Evolutionary conservation across 192 early-diverging fungal species (phyloP).

Genomic region (Radiomyces spectabilis): DNA sequence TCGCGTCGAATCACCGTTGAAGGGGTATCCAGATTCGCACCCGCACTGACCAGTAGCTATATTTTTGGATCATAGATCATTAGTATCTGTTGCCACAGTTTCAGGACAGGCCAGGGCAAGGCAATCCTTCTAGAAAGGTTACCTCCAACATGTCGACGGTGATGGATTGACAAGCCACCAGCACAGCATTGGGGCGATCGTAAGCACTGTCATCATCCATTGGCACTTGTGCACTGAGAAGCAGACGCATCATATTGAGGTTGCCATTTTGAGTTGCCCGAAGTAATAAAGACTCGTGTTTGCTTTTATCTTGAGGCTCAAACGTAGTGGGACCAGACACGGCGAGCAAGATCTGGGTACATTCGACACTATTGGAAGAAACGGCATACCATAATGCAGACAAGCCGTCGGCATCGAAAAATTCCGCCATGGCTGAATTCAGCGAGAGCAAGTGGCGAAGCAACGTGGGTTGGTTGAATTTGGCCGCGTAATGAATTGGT

Average conservation of each 20-base stretch:
- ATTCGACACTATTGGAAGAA: conserved; percentile 3
- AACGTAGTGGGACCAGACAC: too few relatives aligned
- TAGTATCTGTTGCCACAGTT: too few relatives aligned
- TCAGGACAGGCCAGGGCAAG: too few relatives aligned
- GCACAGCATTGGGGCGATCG: conserved; percentile 21
- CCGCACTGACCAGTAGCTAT: not conserved
- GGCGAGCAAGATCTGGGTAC: conserved; percentile 15
- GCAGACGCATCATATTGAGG: not conserved
- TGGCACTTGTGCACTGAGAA: conserved; percentile 16
- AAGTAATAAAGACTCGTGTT: too few relatives aligned
- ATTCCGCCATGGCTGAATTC: not conserved
- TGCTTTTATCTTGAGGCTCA: too few relatives aligned
- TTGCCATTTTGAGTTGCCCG: conserved; percentile 2
- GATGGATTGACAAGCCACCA: conserved; percentile 23
- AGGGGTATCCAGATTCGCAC: not conserved
- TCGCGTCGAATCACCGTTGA: not conserved
- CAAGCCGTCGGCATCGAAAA: conserved; percentile 25
- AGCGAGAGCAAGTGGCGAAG: conserved; percentile 17
- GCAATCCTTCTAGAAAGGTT: too few relatives aligned
- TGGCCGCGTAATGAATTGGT: conserved; percentile 46
- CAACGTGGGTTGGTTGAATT: conserved; percentile 21
- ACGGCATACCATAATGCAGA: conserved; percentile 39
- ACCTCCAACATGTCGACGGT: conserved; percentile 3
- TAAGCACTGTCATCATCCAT: conserved; percentile 13
- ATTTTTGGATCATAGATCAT: too few relatives aligned